Percentiles rank a stretch among this genome's conserved stretches.
phyloP scores from a whole-genome alignment of 108 stramenopile species.

The Mediolabrus comicus region DNA sequence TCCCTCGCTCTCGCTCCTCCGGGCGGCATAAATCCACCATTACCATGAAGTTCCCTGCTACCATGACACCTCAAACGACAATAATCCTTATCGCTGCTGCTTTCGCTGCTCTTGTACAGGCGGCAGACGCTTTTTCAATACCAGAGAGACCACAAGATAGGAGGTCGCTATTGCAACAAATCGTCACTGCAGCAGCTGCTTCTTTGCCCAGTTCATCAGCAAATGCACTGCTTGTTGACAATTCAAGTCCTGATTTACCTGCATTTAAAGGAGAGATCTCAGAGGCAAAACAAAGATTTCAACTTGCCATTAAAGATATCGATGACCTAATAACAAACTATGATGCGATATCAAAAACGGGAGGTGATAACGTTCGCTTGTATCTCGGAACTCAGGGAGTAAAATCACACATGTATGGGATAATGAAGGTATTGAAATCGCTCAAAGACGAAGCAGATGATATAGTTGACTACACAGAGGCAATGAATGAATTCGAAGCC shows the following conservation, averaged over 20 bases:
- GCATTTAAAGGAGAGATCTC: neutral
- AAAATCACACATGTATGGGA: slow-evolving; percentile 58
- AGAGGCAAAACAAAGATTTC: slow-evolving; percentile 52
- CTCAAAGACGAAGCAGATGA: slow-evolving; percentile 55
- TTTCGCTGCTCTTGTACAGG: neutral
- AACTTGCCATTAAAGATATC: slow-evolving; percentile 45
- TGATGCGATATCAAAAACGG: slow-evolving; percentile 41
- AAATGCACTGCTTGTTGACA: slow-evolving; percentile 10
- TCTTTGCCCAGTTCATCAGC: neutral
- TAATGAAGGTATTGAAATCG: slow-evolving; percentile 48
- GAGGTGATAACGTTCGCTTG: slow-evolving; percentile 60
- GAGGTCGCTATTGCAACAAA: neutral
- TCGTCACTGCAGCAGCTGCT: neutral
- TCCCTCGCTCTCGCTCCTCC: too few species aligned
- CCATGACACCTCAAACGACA: neutral
- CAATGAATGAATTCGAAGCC: slow-evolving; percentile 58
- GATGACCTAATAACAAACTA: slow-evolving; percentile 55
- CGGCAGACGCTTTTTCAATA: neutral
- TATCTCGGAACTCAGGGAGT: slow-evolving; percentile 65
- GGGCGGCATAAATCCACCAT: neutral
- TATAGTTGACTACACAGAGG: slow-evolving; percentile 62
- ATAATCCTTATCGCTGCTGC: neutral
- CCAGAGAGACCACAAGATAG: neutral
- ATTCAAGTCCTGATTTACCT: slow-evolving; percentile 12
- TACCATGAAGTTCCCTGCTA: too few species aligned